These are phyloP conservation scores for Aspergillus indologenus DNA, from an alignment of 495 filamentous ascomycete genomes.

Conservation along the genomic window DNA sequence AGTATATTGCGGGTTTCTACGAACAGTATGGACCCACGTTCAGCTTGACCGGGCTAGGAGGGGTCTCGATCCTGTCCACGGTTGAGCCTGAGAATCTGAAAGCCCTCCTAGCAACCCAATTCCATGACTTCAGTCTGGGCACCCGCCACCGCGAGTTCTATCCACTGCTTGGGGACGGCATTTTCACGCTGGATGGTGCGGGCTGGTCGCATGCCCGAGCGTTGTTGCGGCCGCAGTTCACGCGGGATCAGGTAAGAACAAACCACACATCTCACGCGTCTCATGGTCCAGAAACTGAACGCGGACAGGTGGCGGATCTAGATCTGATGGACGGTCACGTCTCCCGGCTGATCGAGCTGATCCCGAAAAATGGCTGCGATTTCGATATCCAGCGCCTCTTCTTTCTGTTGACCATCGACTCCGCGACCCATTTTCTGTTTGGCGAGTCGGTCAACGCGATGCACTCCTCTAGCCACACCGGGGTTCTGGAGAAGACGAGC, in stretches of 20 bases:
- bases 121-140: constrained; percentile 61
- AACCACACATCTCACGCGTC: constrained; percentile 1
- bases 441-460: constrained; percentile 52
- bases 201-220: constrained; percentile 60
- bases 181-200: constrained; percentile 70
- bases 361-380: constrained; percentile 43
- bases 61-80: constrained; percentile 48
- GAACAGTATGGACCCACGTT: constrained; percentile 36
- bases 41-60: constrained; percentile 25
- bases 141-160: constrained; percentile 41
- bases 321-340: constrained; percentile 57
- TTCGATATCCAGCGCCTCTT: constrained; percentile 63
- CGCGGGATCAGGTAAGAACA: constrained; percentile 41
- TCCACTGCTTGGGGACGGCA: constrained; percentile 55
- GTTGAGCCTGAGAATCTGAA: constrained; percentile 83
- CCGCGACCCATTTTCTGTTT: constrained; percentile 66
- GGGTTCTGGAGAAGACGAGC: constrained; percentile 30
- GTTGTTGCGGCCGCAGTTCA: constrained; percentile 53
- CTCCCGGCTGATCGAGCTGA: constrained; percentile 45
- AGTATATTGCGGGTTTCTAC: constrained; percentile 33
- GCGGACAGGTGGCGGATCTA: constrained; percentile 37
- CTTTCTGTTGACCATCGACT: constrained; percentile 61
- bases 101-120: constrained; percentile 77
- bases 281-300: background rate
- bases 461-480: constrained; percentile 17